A percentile compares a stretch with the other conserved stretches of the same genome.
Evolutionary conservation across 1,284 basidiomycete species (phyloP).

Genomic region (Trichosporon ovoides): DNA sequence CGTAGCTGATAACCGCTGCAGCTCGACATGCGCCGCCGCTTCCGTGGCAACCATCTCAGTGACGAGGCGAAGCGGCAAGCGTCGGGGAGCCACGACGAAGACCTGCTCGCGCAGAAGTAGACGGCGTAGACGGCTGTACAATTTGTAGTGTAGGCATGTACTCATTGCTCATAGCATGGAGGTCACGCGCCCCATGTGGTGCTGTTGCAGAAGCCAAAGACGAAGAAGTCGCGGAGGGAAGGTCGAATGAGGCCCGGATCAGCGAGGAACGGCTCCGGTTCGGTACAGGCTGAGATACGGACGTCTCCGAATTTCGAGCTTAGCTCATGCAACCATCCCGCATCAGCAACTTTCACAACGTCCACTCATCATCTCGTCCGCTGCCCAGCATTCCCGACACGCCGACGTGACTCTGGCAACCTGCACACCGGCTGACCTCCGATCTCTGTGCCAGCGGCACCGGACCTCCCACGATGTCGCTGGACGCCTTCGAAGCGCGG

Average conservation of each 20-base stretch:
- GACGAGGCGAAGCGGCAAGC: slow-evolving; percentile 21
- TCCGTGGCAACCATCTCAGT: slow-evolving; percentile 44
- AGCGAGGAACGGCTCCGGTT: neutral
- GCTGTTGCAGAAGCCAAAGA: neutral
- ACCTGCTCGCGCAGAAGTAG: slow-evolving; percentile 5
- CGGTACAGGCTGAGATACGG: neutral
- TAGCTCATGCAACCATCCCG: neutral
- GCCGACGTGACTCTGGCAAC: too few relatives aligned
- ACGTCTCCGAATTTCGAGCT: slow-evolving; percentile 1
- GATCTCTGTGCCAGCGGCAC: neutral
- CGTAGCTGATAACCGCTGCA: slow-evolving; percentile 17
- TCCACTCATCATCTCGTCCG: neutral
- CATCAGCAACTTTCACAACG: neutral
- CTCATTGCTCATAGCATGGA: neutral
- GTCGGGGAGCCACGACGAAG: neutral
- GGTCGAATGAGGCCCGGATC: too few relatives aligned
- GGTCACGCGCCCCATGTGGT: too few relatives aligned
- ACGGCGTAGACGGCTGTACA: neutral
- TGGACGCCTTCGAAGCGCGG: slow-evolving; percentile 86
- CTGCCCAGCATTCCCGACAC: neutral
- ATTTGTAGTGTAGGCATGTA: slow-evolving; percentile 5
- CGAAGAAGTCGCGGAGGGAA: neutral
- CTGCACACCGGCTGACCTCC: neutral
- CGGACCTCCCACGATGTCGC: slow-evolving; percentile 43
- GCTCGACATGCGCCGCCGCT: slow-evolving; percentile 48